Conservation (phyloP, 2,329 filamentous ascomycete genomes). For the Rhynchosporium graminicola region DNA sequence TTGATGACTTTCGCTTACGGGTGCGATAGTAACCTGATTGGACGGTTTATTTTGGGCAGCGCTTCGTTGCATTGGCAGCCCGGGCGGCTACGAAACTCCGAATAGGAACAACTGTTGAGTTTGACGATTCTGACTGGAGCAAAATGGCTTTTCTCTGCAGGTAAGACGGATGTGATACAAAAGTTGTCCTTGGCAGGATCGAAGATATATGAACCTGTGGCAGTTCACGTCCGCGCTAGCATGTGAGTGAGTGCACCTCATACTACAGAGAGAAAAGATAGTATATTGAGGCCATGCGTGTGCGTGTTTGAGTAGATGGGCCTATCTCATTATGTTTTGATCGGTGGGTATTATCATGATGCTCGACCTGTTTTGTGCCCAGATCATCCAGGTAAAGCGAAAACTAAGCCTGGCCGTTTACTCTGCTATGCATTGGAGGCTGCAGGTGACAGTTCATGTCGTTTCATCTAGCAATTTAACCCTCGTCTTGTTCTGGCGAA, state of each 20-base stretch:
- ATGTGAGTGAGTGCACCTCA: neutral
- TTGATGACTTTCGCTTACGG: slow-evolving; percentile 16
- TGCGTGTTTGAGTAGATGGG: no score
- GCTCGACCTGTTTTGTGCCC: no score
- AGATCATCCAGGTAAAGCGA: no score
- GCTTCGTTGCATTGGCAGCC: slow-evolving; percentile 24
- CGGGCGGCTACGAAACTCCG: slow-evolving; percentile 28
- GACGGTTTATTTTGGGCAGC: slow-evolving; percentile 26
- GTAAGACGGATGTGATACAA: slow-evolving; percentile 6
- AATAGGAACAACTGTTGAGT: slow-evolving; percentile 19
- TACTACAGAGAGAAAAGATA: no score
- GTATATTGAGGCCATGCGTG: no score
- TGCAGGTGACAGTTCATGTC: no score
- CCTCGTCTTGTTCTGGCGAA: no score
- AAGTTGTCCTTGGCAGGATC: neutral
- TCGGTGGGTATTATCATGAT: no score
- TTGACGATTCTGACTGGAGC: neutral
- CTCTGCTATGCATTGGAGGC: no score
- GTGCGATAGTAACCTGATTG: slow-evolving; percentile 15
- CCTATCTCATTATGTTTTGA: no score
- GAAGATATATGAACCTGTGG: neutral
- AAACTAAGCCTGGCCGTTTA: no score
- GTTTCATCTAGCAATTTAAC: no score
- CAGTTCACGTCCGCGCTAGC: neutral
- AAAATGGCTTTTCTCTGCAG: slow-evolving; percentile 4